phyloP scores from a whole-genome alignment of 2,329 filamentous ascomycete genomes.

The Lasiodiplodia theobromae region DNA sequence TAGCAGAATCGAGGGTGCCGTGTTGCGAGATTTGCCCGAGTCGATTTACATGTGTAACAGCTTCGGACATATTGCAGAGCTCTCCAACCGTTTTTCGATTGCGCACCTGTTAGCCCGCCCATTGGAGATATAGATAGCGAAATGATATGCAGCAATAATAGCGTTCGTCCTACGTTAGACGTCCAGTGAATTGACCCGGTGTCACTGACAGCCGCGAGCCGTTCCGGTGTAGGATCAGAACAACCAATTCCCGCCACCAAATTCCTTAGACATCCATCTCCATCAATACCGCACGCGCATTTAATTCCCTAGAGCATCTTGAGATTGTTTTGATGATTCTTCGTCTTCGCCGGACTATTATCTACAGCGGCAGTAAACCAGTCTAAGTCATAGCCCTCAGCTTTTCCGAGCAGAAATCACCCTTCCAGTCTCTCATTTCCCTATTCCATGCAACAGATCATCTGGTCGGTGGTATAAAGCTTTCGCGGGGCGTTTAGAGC shows the following conservation, averaged over 20 bases:
- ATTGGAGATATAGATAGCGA: no score
- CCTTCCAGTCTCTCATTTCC: not conserved
- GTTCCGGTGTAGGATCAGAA: not conserved
- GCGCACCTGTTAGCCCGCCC: no score
- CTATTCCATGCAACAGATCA: slow-evolving; percentile 2
- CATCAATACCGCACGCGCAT: not conserved
- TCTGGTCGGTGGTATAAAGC: slow-evolving; percentile 21
- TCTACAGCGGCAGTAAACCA: slow-evolving; percentile 16
- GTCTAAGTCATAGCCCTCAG: slow-evolving; percentile 6
- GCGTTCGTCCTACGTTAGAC: no score
- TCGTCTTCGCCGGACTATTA: slow-evolving; percentile 11
- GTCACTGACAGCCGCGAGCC: not conserved
- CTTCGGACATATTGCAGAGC: no score
- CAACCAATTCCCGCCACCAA: not conserved
- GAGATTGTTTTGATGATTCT: slow-evolving; percentile 17
- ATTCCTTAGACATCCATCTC: not conserved
- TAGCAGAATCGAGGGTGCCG: no score
- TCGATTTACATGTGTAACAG: no score
- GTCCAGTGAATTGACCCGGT: not conserved
- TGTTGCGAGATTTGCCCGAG: no score
- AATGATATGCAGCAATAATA: no score
- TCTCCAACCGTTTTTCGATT: no score
- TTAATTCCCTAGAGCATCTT: not conserved
- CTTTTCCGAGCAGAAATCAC: not conserved
- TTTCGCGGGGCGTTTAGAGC: slow-evolving; percentile 40